Base-by-base conservation (phyloP, 352 stramenopile genomes). In the Globisporangium perplexum region DNA sequence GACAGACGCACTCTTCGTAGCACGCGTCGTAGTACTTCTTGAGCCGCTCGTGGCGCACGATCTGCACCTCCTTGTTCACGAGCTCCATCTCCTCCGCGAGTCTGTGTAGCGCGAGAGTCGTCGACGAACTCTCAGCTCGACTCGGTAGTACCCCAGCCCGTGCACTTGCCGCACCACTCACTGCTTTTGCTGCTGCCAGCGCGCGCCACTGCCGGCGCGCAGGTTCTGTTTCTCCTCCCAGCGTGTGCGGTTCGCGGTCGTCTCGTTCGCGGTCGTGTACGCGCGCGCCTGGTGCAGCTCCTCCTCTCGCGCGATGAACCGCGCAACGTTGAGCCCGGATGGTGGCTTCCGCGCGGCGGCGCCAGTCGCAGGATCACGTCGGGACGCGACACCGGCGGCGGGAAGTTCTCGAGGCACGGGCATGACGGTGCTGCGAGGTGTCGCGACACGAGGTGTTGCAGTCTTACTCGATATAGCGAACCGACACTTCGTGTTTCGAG, bases 141-240 rank as follows among this genome's bases (percentile, higher is more conserved):
- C 31, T 5, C 33, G 2, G 14, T 12, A 18, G 8, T 17, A 18
- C 33, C 7, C 18, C 12, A 1, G 8, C 15, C 12, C 4, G 1
- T 18, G 11, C n/a, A n/a, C 5, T 10, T 33, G 8, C 10, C 10
- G 5, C 7, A 0, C 17, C 22, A 69, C 66, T 17, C 55, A 87
- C 76, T 83, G 71, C 41, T 83, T 82, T 17, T 83, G 68, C 36
- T 80, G 70, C 38, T 86, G 68, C 12, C 65, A 42, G 5, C 78
- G 74, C 38, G 70, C 65, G 44, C 75, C 77, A 35, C 69, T 85
- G 4, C 76, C 72, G 2, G 62, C 59, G 24, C 76, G 71, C 36
- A 81, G 57, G 28, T 84, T 85, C 54, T 90, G 81, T 54, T 89
- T 87, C 50, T 86, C 82, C 43, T 92, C 82, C 82, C 82, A 92